Evolutionary conservation across 2,329 filamentous ascomycete species (phyloP), one percentile per base, ranked within the genome.

Genomic region (Coniella vitis): DNA sequence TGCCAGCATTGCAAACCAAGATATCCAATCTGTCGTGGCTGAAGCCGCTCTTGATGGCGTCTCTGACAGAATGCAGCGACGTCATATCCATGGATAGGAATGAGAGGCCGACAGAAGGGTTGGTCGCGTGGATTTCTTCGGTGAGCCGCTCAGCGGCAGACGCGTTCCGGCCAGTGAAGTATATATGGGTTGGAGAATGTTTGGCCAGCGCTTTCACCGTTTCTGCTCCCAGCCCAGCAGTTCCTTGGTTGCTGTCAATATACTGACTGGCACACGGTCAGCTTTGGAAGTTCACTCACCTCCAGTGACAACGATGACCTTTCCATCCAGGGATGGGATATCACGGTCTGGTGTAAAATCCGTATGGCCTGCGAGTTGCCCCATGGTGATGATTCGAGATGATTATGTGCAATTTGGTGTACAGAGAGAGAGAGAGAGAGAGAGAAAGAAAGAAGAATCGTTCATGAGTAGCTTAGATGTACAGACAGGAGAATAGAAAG

Each of bases 141-240:
- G 58, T 52, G 36, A 65, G 58, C n/a, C 61, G 52, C 9, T 55
- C 61, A 16, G 61, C 65, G 16, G 67, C 69, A 52, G 71, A 68
- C 45, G 58, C 61, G n/a, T 61, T 69, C 31, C 72, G 68, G 2
- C 71, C 71, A 17, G 65, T 70, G 42, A 49, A 44, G 14, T 44
- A 49, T 19, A 49, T 44, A 22, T 49, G 47, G 2, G 16, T n/a
- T 34, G 47, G 47, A 9, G 31, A 32, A 22, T 49, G 47, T 35
- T 32, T 38, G 14, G 40, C 47, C 7, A 49, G n/a, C 7, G 40
- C 40, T n/a, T 16, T 42, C 16, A 49, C 39, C 4, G 39, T 38
- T 4, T 29, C 22, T 2, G 35, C 17, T 21, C 47, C 47, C 4
- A 44, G 47, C 4, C 47, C 47, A 7, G 47, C 21, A 8, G 40